Evolutionary conservation across 305 asterid species (phyloP).

Genomic region (Fraxinus albicans): DNA sequence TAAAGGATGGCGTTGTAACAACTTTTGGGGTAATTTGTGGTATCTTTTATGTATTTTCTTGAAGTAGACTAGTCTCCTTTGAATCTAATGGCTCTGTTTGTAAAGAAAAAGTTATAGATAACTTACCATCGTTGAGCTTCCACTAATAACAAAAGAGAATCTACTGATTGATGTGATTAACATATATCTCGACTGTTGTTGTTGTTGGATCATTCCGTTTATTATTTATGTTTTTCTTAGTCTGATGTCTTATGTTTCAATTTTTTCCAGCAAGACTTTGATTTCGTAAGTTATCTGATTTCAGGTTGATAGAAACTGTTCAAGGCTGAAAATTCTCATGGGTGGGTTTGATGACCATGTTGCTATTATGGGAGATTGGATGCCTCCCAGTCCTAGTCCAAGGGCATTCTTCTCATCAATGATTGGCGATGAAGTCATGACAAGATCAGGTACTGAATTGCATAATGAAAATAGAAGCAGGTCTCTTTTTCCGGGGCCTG

Average conservation of each 20-base stretch:
- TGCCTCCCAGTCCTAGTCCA: slow-evolving; percentile 59
- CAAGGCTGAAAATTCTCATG: slow-evolving; percentile 28
- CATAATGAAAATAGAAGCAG: slow-evolving; percentile 12
- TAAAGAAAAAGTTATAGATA: not conserved
- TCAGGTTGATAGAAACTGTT: not conserved
- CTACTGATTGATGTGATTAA: not conserved
- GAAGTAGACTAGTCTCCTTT: slow-evolving; percentile 15
- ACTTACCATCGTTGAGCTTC: not conserved
- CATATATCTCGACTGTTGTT: slow-evolving; percentile 15
- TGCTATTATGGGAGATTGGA: slow-evolving; percentile 70
- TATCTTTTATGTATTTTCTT: slow-evolving; percentile 15
- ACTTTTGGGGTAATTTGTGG: slow-evolving; percentile 1
- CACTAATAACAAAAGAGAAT: not conserved
- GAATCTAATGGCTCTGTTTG: not conserved
- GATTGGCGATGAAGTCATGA: slow-evolving; percentile 19
- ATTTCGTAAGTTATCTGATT: not conserved
- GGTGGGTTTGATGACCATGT: slow-evolving; percentile 73
- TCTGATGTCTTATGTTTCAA: slow-evolving; percentile 1
- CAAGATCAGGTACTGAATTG: slow-evolving; percentile 10
- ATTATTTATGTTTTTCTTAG: slow-evolving; percentile 2
- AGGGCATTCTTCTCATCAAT: slow-evolving; percentile 40
- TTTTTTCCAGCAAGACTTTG: not conserved
- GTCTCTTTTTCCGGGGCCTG: slow-evolving; percentile 25
- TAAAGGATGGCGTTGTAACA: not conserved
- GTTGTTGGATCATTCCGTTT: not conserved